A percentile compares a stretch with the other conserved stretches of the same genome.
Evolutionary conservation across 805 yeast genomes (phyloP).

Genomic region (Schwanniomyces pseudopolymorphus): DNA sequence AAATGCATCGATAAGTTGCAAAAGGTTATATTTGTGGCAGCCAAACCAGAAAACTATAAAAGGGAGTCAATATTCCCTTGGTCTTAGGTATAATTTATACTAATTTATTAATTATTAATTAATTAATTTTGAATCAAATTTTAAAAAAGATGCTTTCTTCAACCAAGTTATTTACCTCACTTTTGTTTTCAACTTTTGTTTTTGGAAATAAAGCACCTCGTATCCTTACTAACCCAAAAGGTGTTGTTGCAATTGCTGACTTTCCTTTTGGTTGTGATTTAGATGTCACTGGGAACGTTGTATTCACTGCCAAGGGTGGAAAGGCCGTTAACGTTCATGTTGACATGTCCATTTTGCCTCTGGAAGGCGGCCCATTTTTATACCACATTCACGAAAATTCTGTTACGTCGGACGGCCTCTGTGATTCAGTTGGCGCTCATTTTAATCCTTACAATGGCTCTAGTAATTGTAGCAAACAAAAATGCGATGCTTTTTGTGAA

Average conservation of each 20-base stretch:
- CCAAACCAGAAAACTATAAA: background rate
- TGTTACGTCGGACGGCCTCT: constrained; percentile 47
- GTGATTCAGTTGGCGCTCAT: constrained; percentile 56
- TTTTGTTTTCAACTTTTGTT: background rate
- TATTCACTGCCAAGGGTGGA: constrained; percentile 55
- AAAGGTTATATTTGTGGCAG: background rate
- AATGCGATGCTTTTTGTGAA: constrained; percentile 58
- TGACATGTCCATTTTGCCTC: constrained; percentile 69
- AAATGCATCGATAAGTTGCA: background rate
- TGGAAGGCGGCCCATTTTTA: constrained; percentile 62
- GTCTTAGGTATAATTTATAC: background rate
- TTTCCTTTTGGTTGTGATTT: constrained; percentile 46
- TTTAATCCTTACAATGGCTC: constrained; percentile 66
- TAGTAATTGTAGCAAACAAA: constrained; percentile 48
- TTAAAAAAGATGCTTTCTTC: constrained; percentile 2
- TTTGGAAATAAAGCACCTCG: constrained; percentile 46
- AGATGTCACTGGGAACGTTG: constrained; percentile 51
- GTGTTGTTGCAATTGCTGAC: constrained; percentile 57
- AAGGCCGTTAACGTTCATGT: constrained; percentile 65
- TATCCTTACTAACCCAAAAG: constrained; percentile 47
- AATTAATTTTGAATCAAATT: background rate
- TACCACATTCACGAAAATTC: constrained; percentile 67
- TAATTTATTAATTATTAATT: background rate
- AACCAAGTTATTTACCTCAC: constrained; percentile 3
- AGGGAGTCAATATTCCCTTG: background rate